These are phyloP conservation scores for Chaetomium cochliodes DNA, from an alignment of 495 filamentous ascomycete genomes.

Conservation along the genomic window DNA sequence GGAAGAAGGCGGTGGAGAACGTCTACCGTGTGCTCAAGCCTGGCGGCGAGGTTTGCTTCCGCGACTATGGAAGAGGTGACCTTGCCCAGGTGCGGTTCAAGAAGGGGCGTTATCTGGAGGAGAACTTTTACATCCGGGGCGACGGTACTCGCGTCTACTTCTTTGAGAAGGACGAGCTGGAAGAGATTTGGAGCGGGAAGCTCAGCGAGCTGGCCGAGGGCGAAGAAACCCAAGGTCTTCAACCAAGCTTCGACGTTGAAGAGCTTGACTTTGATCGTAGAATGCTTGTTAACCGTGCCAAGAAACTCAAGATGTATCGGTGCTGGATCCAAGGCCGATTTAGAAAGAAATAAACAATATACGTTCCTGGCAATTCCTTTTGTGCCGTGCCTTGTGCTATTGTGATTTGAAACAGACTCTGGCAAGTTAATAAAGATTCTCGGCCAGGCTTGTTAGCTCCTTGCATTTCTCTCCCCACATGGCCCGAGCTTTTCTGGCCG, in stretches of 20 bases:
- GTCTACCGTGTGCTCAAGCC: slow-evolving; percentile 78
- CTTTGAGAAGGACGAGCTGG: slow-evolving; percentile 82
- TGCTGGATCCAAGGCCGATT: slow-evolving; percentile 96
- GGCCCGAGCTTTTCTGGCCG: neutral
- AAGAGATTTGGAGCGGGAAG: slow-evolving; percentile 68
- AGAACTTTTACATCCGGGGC: slow-evolving; percentile 95
- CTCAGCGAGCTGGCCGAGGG: slow-evolving; percentile 25
- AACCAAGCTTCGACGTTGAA: slow-evolving; percentile 61
- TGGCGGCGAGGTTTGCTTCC: slow-evolving; percentile 85
- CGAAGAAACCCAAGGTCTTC: slow-evolving; percentile 26
- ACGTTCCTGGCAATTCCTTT: neutral
- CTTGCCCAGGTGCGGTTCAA: slow-evolving; percentile 95
- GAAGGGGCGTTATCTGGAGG: slow-evolving; percentile 84
- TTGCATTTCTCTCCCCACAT: neutral
- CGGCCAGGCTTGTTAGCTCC: too few relatives aligned
- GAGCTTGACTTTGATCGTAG: slow-evolving; percentile 80
- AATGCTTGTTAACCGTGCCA: slow-evolving; percentile 86
- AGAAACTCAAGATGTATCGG: slow-evolving; percentile 94
- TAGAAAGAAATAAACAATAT: slow-evolving; percentile 58
- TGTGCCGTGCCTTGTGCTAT: neutral
- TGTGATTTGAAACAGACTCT: too few relatives aligned
- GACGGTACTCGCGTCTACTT: slow-evolving; percentile 98
- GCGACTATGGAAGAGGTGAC: slow-evolving; percentile 94
- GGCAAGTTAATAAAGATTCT: too few relatives aligned
- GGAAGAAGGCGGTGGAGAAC: slow-evolving; percentile 78